Conservation (phyloP, 805 yeast species). For the Cyberlindnera meyerae region DNA sequence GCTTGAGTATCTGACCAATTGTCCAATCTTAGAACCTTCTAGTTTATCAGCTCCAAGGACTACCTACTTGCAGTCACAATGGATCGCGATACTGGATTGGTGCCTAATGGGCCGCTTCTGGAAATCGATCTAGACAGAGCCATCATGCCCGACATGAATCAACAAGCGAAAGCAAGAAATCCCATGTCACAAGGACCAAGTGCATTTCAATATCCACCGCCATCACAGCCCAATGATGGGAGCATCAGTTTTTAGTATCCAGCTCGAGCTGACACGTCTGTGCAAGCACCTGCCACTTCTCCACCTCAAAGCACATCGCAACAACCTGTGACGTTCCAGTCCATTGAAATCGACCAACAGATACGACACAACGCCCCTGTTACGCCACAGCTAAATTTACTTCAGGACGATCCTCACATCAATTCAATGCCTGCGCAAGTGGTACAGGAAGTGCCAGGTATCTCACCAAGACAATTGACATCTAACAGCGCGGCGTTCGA, state of each 20-base stretch:
- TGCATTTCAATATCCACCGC: background rate
- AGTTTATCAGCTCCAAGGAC: too few species aligned
- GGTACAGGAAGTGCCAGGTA: background rate
- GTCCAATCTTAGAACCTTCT: too few species aligned
- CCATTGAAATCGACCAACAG: slow-evolving; percentile 19
- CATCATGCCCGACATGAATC: slow-evolving; percentile 9
- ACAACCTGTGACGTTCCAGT: slow-evolving; percentile 9
- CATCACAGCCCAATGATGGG: too few species aligned
- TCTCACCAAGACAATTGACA: slow-evolving; percentile 10
- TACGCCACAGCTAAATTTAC: background rate
- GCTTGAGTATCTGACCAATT: too few species aligned
- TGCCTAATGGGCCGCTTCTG: slow-evolving; percentile 1
- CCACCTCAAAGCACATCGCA: background rate
- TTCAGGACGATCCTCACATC: background rate
- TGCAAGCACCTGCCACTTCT: background rate
- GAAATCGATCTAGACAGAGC: slow-evolving; percentile 23
- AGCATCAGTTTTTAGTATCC: background rate
- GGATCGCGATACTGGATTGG: too few species aligned
- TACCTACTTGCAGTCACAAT: background rate
- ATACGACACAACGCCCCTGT: background rate
- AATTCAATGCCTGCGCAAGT: background rate
- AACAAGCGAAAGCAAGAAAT: slow-evolving; percentile 3
- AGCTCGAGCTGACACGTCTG: background rate
- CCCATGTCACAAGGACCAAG: background rate
- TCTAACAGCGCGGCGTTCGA: slow-evolving; percentile 19